phyloP scores from a whole-genome alignment of 176 grass and related monocot species.

The Dactylis glomerata region DNA sequence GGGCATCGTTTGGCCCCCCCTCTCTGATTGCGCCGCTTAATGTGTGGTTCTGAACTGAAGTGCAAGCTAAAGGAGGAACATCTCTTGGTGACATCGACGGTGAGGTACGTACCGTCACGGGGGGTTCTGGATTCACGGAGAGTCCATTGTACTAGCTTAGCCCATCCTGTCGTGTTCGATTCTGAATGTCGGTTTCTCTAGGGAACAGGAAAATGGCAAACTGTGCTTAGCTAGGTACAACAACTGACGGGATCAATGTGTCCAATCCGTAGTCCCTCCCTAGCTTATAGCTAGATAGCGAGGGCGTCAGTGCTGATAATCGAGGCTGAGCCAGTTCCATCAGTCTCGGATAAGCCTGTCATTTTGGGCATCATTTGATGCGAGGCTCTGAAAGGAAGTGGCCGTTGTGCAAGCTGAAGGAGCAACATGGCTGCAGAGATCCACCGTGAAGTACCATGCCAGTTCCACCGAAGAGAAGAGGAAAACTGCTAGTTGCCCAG shows the following conservation, averaged over 20 bases:
- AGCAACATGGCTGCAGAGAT: background rate
- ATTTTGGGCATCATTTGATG: conserved; percentile 13
- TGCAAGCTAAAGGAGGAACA: background rate
- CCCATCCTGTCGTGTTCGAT: background rate
- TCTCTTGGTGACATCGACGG: background rate
- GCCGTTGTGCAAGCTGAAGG: background rate
- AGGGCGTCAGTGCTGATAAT: background rate
- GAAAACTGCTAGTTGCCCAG: background rate
- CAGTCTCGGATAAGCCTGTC: background rate
- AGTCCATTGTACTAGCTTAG: background rate
- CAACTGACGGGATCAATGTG: background rate
- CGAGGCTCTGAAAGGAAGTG: background rate
- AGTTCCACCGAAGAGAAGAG: no score
- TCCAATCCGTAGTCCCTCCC: no score
- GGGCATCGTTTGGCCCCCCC: background rate
- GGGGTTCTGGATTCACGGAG: background rate
- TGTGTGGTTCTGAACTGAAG: background rate
- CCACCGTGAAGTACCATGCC: background rate
- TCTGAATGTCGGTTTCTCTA: background rate
- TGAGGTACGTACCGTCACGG: background rate
- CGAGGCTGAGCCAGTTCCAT: background rate
- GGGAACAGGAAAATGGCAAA: background rate
- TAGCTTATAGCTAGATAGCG: background rate
- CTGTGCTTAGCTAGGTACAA: background rate
- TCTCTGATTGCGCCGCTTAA: background rate